Evolutionary conservation across 495 filamentous ascomycete genomes (phyloP).

Genomic region (Neurospora sp.): DNA sequence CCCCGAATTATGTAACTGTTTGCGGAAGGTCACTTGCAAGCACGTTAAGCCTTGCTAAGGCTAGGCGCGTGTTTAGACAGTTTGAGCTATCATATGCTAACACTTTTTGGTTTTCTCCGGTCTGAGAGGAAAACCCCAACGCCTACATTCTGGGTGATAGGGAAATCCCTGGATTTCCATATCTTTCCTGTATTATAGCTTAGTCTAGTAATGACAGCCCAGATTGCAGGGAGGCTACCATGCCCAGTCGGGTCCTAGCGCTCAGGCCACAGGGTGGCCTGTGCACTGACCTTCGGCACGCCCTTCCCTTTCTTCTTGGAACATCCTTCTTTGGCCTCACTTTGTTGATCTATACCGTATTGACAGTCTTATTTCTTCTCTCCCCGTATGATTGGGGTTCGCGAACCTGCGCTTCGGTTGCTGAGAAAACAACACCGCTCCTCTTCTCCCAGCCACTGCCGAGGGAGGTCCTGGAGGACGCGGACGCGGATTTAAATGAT

Average conservation of each 20-base stretch:
- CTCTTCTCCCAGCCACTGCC: background rate
- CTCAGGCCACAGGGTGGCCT: no score
- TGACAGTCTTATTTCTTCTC: no score
- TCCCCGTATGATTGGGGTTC: background rate
- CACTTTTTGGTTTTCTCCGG: background rate
- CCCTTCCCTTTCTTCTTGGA: no score
- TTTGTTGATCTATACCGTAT: no score
- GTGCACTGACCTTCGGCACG: no score
- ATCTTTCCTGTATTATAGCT: no score
- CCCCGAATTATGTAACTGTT: background rate
- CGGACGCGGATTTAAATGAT: background rate
- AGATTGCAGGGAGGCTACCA: no score
- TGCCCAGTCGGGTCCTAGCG: no score
- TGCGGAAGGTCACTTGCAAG: background rate
- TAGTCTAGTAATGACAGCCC: no score
- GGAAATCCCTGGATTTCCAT: no score
- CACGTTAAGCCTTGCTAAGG: background rate
- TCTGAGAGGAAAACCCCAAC: background rate
- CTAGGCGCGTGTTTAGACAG: background rate
- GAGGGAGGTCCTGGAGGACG: background rate
- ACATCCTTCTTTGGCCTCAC: no score
- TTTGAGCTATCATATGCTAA: background rate
- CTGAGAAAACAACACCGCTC: background rate
- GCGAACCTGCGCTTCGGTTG: background rate
- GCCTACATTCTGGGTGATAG: background rate